Evolutionary conservation across 2,329 filamentous ascomycete species (phyloP), one percentile per base, ranked within the genome.

Genomic region (Neobulgaria alba): DNA sequence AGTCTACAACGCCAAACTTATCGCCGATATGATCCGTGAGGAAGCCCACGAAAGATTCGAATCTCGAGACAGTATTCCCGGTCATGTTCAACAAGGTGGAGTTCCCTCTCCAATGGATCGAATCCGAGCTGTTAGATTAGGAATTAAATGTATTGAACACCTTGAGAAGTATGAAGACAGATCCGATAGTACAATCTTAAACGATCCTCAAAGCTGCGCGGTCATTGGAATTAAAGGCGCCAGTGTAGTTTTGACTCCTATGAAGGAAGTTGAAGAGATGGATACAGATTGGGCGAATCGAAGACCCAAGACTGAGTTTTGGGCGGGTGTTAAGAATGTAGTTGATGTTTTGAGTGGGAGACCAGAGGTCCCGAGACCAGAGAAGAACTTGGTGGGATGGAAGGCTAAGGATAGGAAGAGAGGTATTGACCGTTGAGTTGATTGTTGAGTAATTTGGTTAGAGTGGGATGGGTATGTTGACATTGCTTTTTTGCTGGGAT

Each of bases 41-140:
- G 92, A 96, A 63, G 85, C 88, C 7, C 82, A 85, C 54, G 88
- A 88, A 50, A 80, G 88, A 12, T 98, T 98, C 59, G 92, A 98
- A 63, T 85, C 85, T 33, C 81, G 90, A 46, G 84, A 92, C 60
- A 89, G 86, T 52, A 90, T 94, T 37, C 89, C 89, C 0, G 89
- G 89, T 10, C 89, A 95, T 66, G 89, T 94, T 51, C 89, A 95
- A 64, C 90, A 95, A 67, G 89, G 89, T 53, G 88, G 87, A 43
- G 86, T 85, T 32, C 92, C 92, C 0, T 93, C 86, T 2, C 80
- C 92, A 5, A 96, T 98, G 89, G 92, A 98, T 65, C 83, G 92
- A 41, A 89, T 90, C 56, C 80, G 92, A 34, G 90, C 92, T 2
- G 84, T 95, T 17, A 77, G 92, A 37, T 80, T 98, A 57, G 87